A percentile compares a stretch with the other conserved stretches of the same genome.
These are phyloP conservation scores for Roridomyces roridus DNA, from an alignment of 768 basidiomycete species.

Conservation along the genomic window DNA sequence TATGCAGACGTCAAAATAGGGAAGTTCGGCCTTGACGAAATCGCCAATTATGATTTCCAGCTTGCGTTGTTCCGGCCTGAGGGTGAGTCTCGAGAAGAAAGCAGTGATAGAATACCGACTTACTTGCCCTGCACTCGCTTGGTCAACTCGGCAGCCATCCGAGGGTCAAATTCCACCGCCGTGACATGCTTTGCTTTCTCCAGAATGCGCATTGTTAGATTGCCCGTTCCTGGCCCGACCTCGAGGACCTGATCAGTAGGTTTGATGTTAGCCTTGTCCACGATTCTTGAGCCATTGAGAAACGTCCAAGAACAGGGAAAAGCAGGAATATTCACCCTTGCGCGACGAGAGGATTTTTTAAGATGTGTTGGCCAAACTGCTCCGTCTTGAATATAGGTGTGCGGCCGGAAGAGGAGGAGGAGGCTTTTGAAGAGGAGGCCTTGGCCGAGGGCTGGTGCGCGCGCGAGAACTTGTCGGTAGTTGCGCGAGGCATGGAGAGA, in stretches of 20 bases:
- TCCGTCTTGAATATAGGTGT: constrained; percentile 96
- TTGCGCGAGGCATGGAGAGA: constrained; percentile 76
- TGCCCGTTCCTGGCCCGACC: constrained; percentile 97
- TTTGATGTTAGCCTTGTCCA: constrained; percentile 82
- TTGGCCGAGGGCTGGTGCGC: constrained; percentile 70
- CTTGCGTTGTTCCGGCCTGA: constrained; percentile 93
- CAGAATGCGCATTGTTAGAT: constrained; percentile 91
- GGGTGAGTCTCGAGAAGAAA: not conserved
- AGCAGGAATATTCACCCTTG: constrained; percentile 69
- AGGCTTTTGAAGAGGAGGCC: constrained; percentile 39
- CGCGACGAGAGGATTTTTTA: constrained; percentile 91
- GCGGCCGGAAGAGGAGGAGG: constrained; percentile 53
- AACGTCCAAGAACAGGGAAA: not conserved
- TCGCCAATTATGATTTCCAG: constrained; percentile 96
- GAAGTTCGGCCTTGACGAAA: constrained; percentile 97
- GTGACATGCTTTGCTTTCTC: constrained; percentile 91
- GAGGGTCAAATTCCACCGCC: constrained; percentile 97
- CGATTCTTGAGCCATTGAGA: constrained; percentile 14
- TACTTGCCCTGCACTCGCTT: constrained; percentile 99
- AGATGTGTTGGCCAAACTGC: constrained; percentile 96
- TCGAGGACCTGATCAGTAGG: constrained; percentile 97
- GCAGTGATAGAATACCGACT: constrained; percentile 41
- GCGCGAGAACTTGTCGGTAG: constrained; percentile 72
- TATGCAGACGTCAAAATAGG: constrained; percentile 99
- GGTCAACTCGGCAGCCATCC: constrained; percentile 97